These are phyloP conservation scores for Coemansia sp. DNA, from an alignment of 192 early-diverging fungal genomes.

Conservation along the genomic window DNA sequence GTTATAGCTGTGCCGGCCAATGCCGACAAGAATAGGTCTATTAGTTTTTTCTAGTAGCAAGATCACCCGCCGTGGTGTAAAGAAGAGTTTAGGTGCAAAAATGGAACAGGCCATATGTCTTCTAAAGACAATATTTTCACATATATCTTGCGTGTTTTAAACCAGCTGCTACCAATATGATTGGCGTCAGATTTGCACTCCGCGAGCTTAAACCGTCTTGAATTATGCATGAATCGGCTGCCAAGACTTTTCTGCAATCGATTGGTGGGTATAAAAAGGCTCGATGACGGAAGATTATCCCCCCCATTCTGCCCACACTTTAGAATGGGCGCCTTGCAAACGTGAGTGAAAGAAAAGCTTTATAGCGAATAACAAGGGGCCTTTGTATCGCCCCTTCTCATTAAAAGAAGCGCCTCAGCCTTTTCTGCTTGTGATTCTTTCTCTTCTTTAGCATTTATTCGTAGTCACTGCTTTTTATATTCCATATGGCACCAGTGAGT, in stretches of 20 bases:
- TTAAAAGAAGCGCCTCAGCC: background rate
- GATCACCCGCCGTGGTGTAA: too few relatives aligned
- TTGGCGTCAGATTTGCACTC: background rate
- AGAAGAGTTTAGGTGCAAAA: too few relatives aligned
- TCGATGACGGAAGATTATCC: background rate
- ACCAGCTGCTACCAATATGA: background rate
- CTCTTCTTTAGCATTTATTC: slow-evolving; percentile 2
- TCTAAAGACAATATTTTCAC: too few relatives aligned
- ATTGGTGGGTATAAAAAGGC: background rate
- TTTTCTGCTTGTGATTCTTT: slow-evolving; percentile 1
- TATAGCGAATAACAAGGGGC: background rate
- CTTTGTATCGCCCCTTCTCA: background rate
- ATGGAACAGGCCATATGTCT: too few relatives aligned
- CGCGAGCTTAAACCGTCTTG: background rate
- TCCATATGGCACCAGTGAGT: slow-evolving; percentile 10
- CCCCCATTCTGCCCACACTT: background rate
- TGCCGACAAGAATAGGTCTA: too few relatives aligned
- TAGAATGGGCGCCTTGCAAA: background rate
- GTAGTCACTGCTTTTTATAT: slow-evolving; percentile 5
- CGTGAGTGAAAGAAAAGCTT: background rate
- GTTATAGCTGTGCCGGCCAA: too few relatives aligned
- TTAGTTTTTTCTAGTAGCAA: too few relatives aligned
- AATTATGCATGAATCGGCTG: background rate
- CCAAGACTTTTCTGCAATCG: background rate
- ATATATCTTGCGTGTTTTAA: too few relatives aligned